Base-by-base conservation (phyloP, 2,329 filamentous ascomycete genomes). In the Paecilomyces sp. region DNA sequence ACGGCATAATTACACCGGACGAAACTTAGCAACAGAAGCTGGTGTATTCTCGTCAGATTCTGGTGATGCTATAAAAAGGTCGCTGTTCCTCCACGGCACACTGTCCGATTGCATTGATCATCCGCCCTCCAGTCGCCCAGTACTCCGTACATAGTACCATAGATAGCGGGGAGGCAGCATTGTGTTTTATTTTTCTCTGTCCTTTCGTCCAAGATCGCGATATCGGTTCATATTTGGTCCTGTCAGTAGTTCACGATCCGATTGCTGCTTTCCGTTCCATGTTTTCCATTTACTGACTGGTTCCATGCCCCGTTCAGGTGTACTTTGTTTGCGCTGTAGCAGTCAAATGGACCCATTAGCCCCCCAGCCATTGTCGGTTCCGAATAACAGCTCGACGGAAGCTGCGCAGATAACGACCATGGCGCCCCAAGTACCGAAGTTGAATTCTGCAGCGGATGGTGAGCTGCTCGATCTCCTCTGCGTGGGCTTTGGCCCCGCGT, bases 401-500 rank as follows among this genome's bases (percentile, higher is more conserved):
- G 30, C 47, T 51, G 9, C 56, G 31, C 24, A 22, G 31, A 34
- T 15, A 31, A 25, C 24, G 31, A 7, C 31, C 47, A 33, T 33
- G 31, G 31, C 31, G 31, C 31, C 31, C 31, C 6, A 33, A 33
- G 31, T 33, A 9, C 31, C 31, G 6, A 24, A 58, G 28, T 18
- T 24, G 34, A 34, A 41, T 13, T 18, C 57, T 25, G 22, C 28
- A 5, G 34, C 25, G 1, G 33, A 81, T 57, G 83, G 88, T 63
- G 84, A 89, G 56, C 78, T 91, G 33, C 88, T 92, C 72, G 93
- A 97, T 74, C 80, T 97, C 57, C 80, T 97, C 66, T 96, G 92
- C 74, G 86, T 96, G 59, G 93, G 93, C 25, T 97, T 97, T 71
- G 93, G 93, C 7, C 93, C 93, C 22, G 93, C 93, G 30, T 94